Base-by-base conservation (phyloP, 768 basidiomycete genomes). In the Kwoniella heveanensis region DNA sequence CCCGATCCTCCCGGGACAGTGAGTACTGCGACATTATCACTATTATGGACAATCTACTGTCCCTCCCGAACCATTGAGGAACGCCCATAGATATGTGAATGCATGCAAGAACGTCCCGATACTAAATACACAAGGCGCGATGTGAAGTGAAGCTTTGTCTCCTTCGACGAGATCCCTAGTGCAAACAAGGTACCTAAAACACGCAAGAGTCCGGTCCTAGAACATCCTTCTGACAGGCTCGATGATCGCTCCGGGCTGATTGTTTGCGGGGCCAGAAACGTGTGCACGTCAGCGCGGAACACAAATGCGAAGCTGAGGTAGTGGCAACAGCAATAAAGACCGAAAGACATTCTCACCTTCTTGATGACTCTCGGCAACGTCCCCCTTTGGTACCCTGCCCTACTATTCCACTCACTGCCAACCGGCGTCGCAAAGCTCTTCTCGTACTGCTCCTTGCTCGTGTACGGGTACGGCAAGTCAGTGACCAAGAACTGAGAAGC, bases 391-490 rank as follows among this genome's bases (percentile, higher is more conserved):
- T 74, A 70, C 21, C 68, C 72, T 24, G 90, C 84, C 53, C 92
- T 83, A 1, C 92, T 93, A 72, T 95, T 95, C 93, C 93, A 99
- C 79, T 98, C 95, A 53, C 83, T 83, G 7, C 95, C 95, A 27
- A 97, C 71, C 6, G 94, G 93, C 30, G 82, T 84, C 46, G 88
- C 86, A 83, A 96, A 87, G 65, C 85, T 85, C 32, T 88, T 86
- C 81, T 96, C 93, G 74, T 89, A 97, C 82, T 97, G 96, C 2
- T 89, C 91, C 61, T 88, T 88, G 79, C 89, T 90, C 9, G 95
- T 97, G 77, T 92, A 98, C 2, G 95, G 96, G 80, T 89, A 90
- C 2, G 96, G 96, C 49, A 99, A 80, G 77, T 98, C 94, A 79
- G 90, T 90, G 58, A 92, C 87, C 64, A 88, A 84, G 78, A 94